Evolutionary conservation across 2,329 filamentous ascomycete genomes (phyloP), one percentile per base, ranked within the genome.

Genomic region (Talaromyces sp.): DNA sequence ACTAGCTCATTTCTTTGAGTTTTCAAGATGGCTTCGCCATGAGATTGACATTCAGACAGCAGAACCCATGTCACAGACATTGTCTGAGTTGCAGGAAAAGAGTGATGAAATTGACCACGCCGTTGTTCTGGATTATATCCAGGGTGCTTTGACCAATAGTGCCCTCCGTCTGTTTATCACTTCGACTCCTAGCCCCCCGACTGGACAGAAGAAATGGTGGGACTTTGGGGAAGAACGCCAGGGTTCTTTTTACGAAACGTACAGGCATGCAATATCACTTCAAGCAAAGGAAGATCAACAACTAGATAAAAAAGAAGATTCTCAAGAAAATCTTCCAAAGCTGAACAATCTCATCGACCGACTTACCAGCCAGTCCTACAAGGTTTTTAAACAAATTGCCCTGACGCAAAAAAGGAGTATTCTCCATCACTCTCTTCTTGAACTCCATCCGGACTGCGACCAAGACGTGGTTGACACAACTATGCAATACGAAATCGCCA

Each of bases 11-110:
- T 98, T 96, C 68, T 73, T 79, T 2, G 82, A 85, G 5, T 98
- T 97, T 70, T 93, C 90, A 0, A 81, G 82, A 58, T 98, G 93
- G 93, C 79, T 98, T 56, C 86, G 88, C 35, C 84, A 91, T 68
- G 87, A 93, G 68, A 93, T 96, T 61, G 90, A 96, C 64, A 84
- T 88, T 14, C 84, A 93, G 52, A 85, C 85, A 6, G 86, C 88
- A 70, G 77, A 89, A 66, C 78, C 86, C 0, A 80, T 81, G 17
- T 82, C 81, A 1, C 78, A 82, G 53, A 80, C 80, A 19, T 77
- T 81, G 8, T 86, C 91, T 24, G 93, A 97, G 64, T 80, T 89
- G 51, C 83, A 86, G 26, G 91, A 93, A 62, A 89, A 89, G 65
- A 90, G 95, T 66, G 86, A 89, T 0, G 84, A 85, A 0, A 85